phyloP scores from a whole-genome alignment of 306 rosid genomes.

The Rosa lucieae region DNA sequence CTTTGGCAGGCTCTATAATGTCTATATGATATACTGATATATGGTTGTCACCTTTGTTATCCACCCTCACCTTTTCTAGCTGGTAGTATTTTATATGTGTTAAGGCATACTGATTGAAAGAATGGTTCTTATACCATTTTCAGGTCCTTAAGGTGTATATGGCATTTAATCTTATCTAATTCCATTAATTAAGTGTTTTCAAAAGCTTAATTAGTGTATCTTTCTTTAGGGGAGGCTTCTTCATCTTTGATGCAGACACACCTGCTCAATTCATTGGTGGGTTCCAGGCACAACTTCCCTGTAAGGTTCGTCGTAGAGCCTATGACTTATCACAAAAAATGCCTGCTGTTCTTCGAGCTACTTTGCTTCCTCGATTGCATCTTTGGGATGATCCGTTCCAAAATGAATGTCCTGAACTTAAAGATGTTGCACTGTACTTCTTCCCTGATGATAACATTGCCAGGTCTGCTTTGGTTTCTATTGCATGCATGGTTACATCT shows the following conservation, averaged over 20 bases:
- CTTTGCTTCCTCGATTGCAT: constrained; percentile 37
- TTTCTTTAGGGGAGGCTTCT: constrained; percentile 63
- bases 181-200: not conserved
- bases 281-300: constrained; percentile 67
- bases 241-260: constrained; percentile 29
- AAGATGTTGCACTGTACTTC: constrained; percentile 69
- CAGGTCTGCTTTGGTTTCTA: constrained; percentile 47
- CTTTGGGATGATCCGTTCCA: constrained; percentile 47
- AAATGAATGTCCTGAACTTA: constrained; percentile 44
- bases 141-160: not conserved
- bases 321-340: constrained; percentile 37
- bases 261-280: constrained; percentile 33
- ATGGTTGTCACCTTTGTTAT: not conserved
- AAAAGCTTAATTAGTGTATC: constrained; percentile 11
- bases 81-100: not conserved
- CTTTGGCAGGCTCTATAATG: not conserved
- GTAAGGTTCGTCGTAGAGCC: constrained; percentile 45
- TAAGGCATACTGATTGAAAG: not conserved
- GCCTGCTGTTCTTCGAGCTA: constrained; percentile 54
- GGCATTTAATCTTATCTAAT: not conserved
- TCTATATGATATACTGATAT: not conserved
- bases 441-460: constrained; percentile 42
- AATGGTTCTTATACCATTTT: not conserved
- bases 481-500: not conserved
- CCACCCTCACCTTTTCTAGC: not conserved